phyloP scores from a whole-genome alignment of 805 yeast species.

The Blastobotrys parvus region DNA sequence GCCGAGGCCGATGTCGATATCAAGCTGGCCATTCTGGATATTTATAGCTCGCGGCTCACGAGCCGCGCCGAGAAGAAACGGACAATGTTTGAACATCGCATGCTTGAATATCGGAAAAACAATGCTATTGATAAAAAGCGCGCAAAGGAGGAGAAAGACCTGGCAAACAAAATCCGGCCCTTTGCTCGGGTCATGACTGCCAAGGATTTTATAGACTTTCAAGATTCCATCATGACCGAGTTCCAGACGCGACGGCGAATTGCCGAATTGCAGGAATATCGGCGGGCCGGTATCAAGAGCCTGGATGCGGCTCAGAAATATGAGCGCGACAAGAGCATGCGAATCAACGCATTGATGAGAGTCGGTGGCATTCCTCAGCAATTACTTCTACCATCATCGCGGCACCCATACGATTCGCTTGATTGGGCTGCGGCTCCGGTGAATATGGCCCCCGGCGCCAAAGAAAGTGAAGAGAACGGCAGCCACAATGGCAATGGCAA shows the following conservation, averaged over 20 bases:
- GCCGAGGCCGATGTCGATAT: slow-evolving; percentile 80
- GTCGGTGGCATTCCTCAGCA: slow-evolving; percentile 24
- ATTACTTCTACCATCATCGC: slow-evolving; percentile 2
- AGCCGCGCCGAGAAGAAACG: slow-evolving; percentile 91
- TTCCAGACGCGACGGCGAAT: slow-evolving; percentile 71
- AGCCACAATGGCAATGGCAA: slow-evolving; percentile 3
- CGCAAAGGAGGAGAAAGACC: slow-evolving; percentile 82
- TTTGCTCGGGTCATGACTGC: slow-evolving; percentile 74
- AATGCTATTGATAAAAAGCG: slow-evolving; percentile 78
- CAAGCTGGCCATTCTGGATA: slow-evolving; percentile 78
- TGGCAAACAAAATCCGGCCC: slow-evolving; percentile 67
- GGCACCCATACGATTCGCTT: neutral
- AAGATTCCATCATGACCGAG: slow-evolving; percentile 68
- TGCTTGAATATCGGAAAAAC: slow-evolving; percentile 78
- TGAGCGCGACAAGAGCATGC: slow-evolving; percentile 76
- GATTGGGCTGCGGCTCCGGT: neutral
- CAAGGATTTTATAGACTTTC: slow-evolving; percentile 68
- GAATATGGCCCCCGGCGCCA: slow-evolving; percentile 8
- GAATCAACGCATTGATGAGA: slow-evolving; percentile 56
- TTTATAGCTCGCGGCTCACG: slow-evolving; percentile 82
- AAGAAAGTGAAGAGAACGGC: slow-evolving; percentile 3
- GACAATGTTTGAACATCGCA: slow-evolving; percentile 59
- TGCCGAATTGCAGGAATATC: slow-evolving; percentile 87
- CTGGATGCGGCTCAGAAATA: slow-evolving; percentile 75
- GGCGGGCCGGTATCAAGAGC: slow-evolving; percentile 80